Evolutionary conservation across 805 yeast genomes (phyloP).

Genomic region (Lipomyces mesembrius): DNA sequence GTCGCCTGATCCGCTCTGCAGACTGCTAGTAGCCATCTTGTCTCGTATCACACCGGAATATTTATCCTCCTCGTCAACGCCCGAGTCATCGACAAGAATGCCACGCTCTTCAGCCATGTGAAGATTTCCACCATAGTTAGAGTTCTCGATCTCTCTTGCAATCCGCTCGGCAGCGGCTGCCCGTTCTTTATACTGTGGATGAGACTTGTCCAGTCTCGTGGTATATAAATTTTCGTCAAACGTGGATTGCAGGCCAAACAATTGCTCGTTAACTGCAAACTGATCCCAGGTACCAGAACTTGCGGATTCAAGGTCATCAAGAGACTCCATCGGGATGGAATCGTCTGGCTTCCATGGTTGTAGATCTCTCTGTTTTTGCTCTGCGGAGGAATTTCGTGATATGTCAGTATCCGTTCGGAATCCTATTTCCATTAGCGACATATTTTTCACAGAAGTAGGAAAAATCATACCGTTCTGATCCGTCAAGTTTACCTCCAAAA

Average conservation of each 20-base stretch:
- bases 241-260: constrained; percentile 85
- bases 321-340: constrained; percentile 40
- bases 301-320: constrained; percentile 45
- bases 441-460: constrained; percentile 41
- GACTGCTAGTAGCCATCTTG: constrained; percentile 12
- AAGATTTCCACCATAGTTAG: constrained; percentile 63
- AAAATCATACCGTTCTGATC: constrained; percentile 33
- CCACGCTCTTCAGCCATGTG: constrained; percentile 96
- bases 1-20: constrained; percentile 21
- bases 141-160: constrained; percentile 82
- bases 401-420: constrained; percentile 90
- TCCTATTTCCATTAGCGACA: constrained; percentile 29
- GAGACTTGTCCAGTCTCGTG: constrained; percentile 68
- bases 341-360: constrained; percentile 84
- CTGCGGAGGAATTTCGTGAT: constrained; percentile 48
- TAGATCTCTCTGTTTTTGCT: constrained; percentile 68
- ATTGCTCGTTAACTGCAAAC: constrained; percentile 84
- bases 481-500: constrained; percentile 50
- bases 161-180: constrained; percentile 72
- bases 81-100: constrained; percentile 70
- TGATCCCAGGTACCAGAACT: constrained; percentile 76
- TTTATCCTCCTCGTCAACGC: constrained; percentile 93
- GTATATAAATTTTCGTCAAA: constrained; percentile 88
- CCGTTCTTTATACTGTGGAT: constrained; percentile 72
- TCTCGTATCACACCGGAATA: constrained; percentile 86